Conservation (phyloP, 73 alveolate species). For the Tetrahymena malaccensis region DNA sequence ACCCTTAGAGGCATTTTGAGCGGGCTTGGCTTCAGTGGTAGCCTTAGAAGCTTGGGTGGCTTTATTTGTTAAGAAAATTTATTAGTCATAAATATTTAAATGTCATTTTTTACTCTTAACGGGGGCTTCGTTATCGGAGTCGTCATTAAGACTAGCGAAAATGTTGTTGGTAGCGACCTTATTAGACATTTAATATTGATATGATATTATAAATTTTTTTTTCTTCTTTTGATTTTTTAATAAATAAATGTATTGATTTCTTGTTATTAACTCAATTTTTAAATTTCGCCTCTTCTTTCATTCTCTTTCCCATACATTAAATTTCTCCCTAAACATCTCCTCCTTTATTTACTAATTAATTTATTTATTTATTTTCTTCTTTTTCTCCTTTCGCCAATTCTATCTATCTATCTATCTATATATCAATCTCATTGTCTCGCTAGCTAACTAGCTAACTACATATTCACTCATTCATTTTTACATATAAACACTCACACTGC, state of each 20-base stretch:
- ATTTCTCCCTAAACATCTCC: neutral
- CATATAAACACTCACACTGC: too few species aligned
- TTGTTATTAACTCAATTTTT: neutral
- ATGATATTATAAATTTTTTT: neutral
- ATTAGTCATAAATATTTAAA: neutral
- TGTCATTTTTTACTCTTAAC: neutral
- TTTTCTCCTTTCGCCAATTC: neutral
- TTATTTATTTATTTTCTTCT: neutral
- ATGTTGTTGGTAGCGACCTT: neutral
- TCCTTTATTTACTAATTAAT: neutral
- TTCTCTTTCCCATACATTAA: neutral
- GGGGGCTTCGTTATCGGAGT: neutral
- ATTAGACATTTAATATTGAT: neutral
- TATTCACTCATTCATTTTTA: too few species aligned
- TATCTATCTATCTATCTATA: neutral
- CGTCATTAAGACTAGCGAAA: neutral
- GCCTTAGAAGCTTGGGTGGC: neutral
- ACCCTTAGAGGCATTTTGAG: neutral
- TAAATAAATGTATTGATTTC: neutral
- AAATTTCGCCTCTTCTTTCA: neutral
- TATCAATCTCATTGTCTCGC: neutral
- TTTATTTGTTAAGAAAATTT: neutral
- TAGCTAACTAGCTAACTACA: too few species aligned
- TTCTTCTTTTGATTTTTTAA: neutral
- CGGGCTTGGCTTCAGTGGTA: neutral